Evolutionary conservation across 169 alveolate species (phyloP), one percentile per base, ranked within the genome.

Genomic region (Babesia divergens): DNA sequence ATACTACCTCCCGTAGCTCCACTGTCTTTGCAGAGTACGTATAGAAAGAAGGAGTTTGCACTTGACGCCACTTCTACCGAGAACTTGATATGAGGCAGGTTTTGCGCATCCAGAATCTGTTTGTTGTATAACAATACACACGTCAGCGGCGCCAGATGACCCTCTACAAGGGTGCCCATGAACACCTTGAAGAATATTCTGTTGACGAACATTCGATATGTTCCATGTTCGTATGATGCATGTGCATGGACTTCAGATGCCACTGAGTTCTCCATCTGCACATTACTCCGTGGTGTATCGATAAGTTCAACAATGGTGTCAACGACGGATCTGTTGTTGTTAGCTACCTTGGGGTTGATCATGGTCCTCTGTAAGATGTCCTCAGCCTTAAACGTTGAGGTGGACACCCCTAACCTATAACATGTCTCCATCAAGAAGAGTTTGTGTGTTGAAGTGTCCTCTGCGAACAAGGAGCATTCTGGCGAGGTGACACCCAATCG

Each of bases 61-160:
- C 60, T 62, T 6, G 60, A 62, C n/a, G 72, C 20, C 20, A 62
- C 72, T 31, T 62, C 72, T 11, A 62, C 72, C 16, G 72, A 62
- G 35, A 62, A 62, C 34, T 35, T 0, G 28, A 62, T 62, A 32
- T 38, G 42, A 2, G 37, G 37, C 35, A 62, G 35, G 47, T 20
- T 44, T 11, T 62, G 60, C n/a, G 72, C 42, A 35, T 34, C 47
- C 3, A 38, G 46, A 47, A 74, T 40, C 56, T 37, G 59, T 18
- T 74, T 62, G 53, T 74, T 65, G 62, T 51, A 60, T 47, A 62
- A 47, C 4, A 74, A n/a, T 18, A 74, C 84, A n/a, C 69, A 47
- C 26, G 84, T 51, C n/a, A 64, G 64, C 16, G 84, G 84, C 16
- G 69, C 60, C 22, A 74, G 54, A 14, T 43, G 70, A 24, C 71